Evolutionary conservation across 2,329 filamentous ascomycete genomes (phyloP), one percentile per base, ranked within the genome.

Genomic region (Ceratocystis colombiana): DNA sequence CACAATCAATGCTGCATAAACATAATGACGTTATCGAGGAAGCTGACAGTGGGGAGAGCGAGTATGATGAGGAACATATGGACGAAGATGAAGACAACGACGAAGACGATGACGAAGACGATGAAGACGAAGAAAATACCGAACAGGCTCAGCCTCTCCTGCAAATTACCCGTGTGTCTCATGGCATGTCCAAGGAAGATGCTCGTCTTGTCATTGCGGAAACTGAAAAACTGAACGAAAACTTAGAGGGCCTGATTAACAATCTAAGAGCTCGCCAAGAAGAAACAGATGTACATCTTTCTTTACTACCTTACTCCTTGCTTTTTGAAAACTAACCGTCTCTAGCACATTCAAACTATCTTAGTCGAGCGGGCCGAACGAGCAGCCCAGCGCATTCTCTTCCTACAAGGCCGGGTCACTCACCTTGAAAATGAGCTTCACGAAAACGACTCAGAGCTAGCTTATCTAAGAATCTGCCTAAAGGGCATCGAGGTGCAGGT

Each of bases 401-500:
- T 82, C 67, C 77, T 88, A 15, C 83, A 88, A 70, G 78, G 78
- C 46, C 80, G 83, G 55, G 77, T 88, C 55, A 72, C 77, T 50
- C 79, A 85, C 68, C 76, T 88, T 82, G 84, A 83, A 71, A 76
- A 80, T 46, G 81, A 85, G 70, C 77, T 82, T 28, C 76, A 79
- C 62, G 78, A 81, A 70, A 80, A 81, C 71, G 82, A 85, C 69
- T 80, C 83, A 50, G 84, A 87, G 71, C 77, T 87, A 33, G 78
- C 81, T 57, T 83, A 83, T 71, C 78, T 85, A 53, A 81, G 83
- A 67, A 82, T 88, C 68, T 81, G 83, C 71, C 77, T 86, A 69
- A 83, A 84, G 69, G 83, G 81, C 25, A 80, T 87, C 70, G 83
- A 87, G 75, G 80, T 84, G 20, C 82, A 84, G 70, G 76, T 80